Base-by-base conservation (phyloP, 2,329 filamentous ascomycete species). In the Aspergillus piperis region DNA sequence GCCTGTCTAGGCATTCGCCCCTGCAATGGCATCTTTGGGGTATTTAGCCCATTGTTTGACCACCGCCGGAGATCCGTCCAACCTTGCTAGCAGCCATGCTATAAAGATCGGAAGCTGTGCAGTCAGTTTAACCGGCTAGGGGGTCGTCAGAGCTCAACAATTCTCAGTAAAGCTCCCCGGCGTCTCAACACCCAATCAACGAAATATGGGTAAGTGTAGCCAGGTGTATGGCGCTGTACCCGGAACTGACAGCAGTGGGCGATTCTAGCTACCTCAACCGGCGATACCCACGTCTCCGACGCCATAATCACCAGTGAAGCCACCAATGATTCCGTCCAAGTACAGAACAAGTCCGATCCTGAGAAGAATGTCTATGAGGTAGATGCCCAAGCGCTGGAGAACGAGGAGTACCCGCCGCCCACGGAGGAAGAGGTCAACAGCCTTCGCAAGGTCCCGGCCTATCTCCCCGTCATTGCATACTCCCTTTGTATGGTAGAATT, bases 401-500 rank as follows among this genome's bases (percentile, higher is more conserved):
- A 42, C 17, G 62, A 64, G 17, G 63, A 68, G 17, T 74, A 75
- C 58, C 74, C 76, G 8, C 61, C 70, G 32, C 81, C 82, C 1
- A 84, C 81, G 0, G 75, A 79, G 6, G 81, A 84, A 49, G 82
- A 85, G 64, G 62, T 66, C 3, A 59, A 58, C 2, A 79, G 75
- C 1, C 71, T 86, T 13, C 80, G 82, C 21, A 81, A 78, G 58
- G 77, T 84, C 7, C 75, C 83, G n/a, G 84, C 78, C 42, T 73
- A 67, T 2, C 77, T 88, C 2, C 84, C 85, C 1, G 59, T 74
- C 11, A 75, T 83, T 3, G 80, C 83, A n/a, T 88, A 84, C 65
- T 67, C 83, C 3, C 81, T 88, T 30, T 87, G 85, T 62, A 65
- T 83, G 6, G 84, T 87, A 42, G 86, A 88, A 64, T 84, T 87